A percentile compares a stretch with the other conserved stretches of the same genome.
phyloP scores from a whole-genome alignment of 352 stramenopile genomes.

The Lagenidium sp. region DNA sequence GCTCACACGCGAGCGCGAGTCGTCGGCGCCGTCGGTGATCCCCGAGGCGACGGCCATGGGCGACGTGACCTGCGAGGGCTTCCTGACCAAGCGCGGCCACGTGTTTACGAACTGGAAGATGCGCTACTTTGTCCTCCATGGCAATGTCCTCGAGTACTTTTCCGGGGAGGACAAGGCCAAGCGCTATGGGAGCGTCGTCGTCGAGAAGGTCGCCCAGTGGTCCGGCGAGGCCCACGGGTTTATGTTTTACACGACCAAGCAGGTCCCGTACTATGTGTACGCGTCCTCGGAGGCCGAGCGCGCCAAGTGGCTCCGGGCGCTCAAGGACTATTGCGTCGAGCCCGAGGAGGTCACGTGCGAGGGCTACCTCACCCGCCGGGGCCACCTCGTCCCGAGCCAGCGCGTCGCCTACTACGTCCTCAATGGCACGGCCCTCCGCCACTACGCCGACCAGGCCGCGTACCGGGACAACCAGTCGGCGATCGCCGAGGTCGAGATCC shows the following conservation, averaged over 20 bases:
- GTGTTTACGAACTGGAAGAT: constrained; percentile 90
- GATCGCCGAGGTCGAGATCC: constrained; percentile 79
- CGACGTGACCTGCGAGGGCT: constrained; percentile 75
- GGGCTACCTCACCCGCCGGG: constrained; percentile 80
- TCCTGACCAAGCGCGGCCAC: constrained; percentile 81
- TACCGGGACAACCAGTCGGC: constrained; percentile 83
- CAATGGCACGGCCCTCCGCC: constrained; percentile 68
- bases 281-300: constrained; percentile 70
- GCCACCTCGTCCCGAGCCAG: constrained; percentile 81
- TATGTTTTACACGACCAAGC: constrained; percentile 88
- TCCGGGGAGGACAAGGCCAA: constrained; percentile 78
- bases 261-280: constrained; percentile 88
- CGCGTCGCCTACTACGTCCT: constrained; percentile 83
- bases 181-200: constrained; percentile 76
- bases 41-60: constrained; percentile 26
- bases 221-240: constrained; percentile 80
- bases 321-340: constrained; percentile 83
- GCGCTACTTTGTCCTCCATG: constrained; percentile 80
- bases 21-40: constrained; percentile 43
- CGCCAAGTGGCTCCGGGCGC: constrained; percentile 66
- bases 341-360: constrained; percentile 81
- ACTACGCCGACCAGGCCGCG: constrained; percentile 75
- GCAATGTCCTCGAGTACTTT: constrained; percentile 82
- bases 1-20: constrained; percentile 67
- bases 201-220: constrained; percentile 83